Conservation (phyloP, 495 filamentous ascomycete genomes). For the Talaromyces adpressus region DNA sequence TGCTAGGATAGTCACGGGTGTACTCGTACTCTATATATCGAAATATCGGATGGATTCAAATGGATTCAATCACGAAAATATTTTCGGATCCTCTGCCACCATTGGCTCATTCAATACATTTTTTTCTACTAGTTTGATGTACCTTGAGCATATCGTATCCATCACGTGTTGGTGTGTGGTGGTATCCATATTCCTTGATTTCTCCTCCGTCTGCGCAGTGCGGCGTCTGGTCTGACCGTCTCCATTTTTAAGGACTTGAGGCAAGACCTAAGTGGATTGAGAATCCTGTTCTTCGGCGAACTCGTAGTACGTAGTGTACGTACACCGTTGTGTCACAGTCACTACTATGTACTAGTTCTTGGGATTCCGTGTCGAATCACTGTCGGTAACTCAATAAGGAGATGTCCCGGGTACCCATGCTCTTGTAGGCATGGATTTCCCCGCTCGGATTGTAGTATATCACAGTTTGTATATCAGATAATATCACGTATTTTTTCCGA, state of each 20-base stretch:
- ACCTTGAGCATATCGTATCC: not conserved
- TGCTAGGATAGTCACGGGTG: not conserved
- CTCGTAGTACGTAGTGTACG: not conserved
- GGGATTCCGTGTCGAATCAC: not conserved
- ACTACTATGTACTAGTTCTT: not conserved
- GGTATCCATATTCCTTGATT: not conserved
- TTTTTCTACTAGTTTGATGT: not conserved
- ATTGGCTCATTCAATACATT: not conserved
- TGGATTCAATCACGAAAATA: not conserved
- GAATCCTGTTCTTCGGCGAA: not conserved
- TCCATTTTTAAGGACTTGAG: not conserved
- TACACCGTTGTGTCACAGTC: not conserved
- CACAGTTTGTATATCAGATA: not conserved
- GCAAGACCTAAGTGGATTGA: not conserved
- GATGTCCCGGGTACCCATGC: not conserved
- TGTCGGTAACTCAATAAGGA: not conserved
- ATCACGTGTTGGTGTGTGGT: not conserved
- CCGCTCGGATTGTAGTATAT: not conserved
- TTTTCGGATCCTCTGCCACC: not conserved
- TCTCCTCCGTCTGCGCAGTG: not conserved
- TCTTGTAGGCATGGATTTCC: not conserved
- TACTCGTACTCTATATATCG: not conserved
- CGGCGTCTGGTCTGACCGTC: not conserved
- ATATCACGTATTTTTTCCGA: not conserved
- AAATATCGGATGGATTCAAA: not conserved